These are phyloP conservation scores for Vaucheria bursata DNA, from an alignment of 352 stramenopile species.

Conservation along the genomic window DNA sequence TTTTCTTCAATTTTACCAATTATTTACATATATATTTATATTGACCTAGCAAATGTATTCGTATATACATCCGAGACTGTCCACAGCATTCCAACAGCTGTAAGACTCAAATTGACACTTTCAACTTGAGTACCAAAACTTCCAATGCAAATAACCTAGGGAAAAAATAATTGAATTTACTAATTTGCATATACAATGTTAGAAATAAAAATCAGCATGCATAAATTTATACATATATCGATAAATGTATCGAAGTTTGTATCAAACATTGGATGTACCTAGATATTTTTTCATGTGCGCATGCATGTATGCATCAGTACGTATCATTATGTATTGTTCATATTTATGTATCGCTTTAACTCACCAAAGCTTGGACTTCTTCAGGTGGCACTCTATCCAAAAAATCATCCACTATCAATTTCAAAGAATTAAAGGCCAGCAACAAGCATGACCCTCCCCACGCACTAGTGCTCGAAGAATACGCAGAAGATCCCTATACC, in stretches of 20 bases:
- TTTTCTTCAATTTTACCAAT: no score
- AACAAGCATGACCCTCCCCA: conserved; percentile 53
- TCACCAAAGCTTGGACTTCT: conserved; percentile 18
- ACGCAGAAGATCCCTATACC: no score
- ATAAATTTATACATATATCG: no score
- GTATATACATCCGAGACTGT: conserved; percentile 40
- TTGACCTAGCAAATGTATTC: background rate
- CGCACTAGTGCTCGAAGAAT: background rate
- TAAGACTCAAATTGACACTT: conserved; percentile 95
- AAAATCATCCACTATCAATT: conserved; percentile 91
- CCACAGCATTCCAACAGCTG: conserved; percentile 68
- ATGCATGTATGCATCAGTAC: no score
- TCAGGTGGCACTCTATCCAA: conserved; percentile 66
- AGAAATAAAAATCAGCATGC: background rate
- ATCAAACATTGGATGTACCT: background rate
- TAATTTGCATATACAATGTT: background rate
- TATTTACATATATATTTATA: no score
- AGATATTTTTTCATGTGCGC: no score
- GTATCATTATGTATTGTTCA: no score
- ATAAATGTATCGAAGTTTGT: background rate
- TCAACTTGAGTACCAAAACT: conserved; percentile 80
- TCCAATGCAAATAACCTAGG: conserved; percentile 68
- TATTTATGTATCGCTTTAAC: no score
- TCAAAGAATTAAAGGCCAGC: conserved; percentile 83
- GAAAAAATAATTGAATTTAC: no score